A percentile compares a stretch with the other conserved stretches of the same genome.
Evolutionary conservation across 257 asterid species (phyloP).

Genomic region (Solanum gandarillasii): DNA sequence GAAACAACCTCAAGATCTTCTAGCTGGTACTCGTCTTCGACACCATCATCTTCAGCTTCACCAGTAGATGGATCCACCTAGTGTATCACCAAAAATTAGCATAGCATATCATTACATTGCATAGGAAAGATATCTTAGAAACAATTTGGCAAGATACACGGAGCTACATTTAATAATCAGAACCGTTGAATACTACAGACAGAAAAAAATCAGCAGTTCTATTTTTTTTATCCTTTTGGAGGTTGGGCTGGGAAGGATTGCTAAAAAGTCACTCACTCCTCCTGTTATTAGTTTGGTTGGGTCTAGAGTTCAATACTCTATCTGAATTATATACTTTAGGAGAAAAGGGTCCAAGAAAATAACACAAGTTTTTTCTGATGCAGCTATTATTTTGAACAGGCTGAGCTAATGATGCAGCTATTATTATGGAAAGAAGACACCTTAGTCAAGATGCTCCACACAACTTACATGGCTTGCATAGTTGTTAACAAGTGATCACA

Average conservation of each 20-base stretch:
- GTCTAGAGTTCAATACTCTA: background rate
- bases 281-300: background rate
- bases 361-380: background rate
- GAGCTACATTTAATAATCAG: background rate
- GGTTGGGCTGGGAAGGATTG: background rate
- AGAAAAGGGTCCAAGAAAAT: background rate
- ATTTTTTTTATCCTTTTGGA: background rate
- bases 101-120: background rate
- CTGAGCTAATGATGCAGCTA: background rate
- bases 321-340: background rate
- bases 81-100: background rate
- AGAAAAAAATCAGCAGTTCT: background rate
- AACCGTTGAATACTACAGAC: background rate
- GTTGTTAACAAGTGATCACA: background rate
- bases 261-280: background rate
- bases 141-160: background rate
- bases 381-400: background rate
- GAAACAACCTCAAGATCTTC: constrained; percentile 92
- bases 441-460: background rate
- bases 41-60: constrained; percentile 97
- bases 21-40: constrained; percentile 95
- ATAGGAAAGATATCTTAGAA: background rate
- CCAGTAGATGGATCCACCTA: constrained; percentile 95
- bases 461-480: background rate
- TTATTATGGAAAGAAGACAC: background rate